phyloP scores from a whole-genome alignment of 2,329 filamentous ascomycete genomes.

The Xylariaceae sp. region DNA sequence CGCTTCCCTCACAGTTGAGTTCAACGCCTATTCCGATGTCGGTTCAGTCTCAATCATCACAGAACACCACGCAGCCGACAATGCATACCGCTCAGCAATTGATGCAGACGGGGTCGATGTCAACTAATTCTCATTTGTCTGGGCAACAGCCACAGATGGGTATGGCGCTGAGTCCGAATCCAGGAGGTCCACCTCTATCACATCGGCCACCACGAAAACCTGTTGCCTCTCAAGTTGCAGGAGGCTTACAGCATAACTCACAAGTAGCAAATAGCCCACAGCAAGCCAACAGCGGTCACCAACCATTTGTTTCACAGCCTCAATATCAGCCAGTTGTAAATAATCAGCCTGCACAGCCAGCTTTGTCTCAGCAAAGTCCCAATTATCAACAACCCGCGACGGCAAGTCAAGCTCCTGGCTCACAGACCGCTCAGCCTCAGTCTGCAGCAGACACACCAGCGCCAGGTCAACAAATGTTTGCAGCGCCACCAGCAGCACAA shows the following conservation, averaged over 20 bases:
- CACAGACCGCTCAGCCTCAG: neutral
- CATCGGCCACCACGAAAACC: too few species aligned
- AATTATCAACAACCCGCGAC: neutral
- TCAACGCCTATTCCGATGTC: slow-evolving; percentile 13
- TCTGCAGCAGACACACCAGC: neutral
- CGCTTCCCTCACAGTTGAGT: slow-evolving; percentile 29
- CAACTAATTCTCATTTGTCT: neutral
- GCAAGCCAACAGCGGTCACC: neutral
- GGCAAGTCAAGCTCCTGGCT: slow-evolving; percentile 7
- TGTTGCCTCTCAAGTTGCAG: too few species aligned
- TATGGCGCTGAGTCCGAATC: too few species aligned
- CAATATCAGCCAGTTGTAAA: slow-evolving; percentile 1
- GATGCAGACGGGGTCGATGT: slow-evolving; percentile 8
- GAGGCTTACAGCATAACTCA: too few species aligned
- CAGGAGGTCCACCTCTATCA: too few species aligned
- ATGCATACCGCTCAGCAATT: slow-evolving; percentile 12
- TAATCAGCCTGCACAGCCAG: neutral
- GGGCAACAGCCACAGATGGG: too few species aligned
- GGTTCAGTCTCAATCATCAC: slow-evolving; percentile 4
- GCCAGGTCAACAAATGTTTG: slow-evolving; percentile 4
- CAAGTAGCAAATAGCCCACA: too few species aligned
- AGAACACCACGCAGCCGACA: slow-evolving; percentile 9
- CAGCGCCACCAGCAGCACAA: slow-evolving; percentile 6
- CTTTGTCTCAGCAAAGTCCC: neutral
- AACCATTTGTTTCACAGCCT: neutral